phyloP scores from a whole-genome alignment of 768 basidiomycete species.

The Rhodocollybia butyracea region DNA sequence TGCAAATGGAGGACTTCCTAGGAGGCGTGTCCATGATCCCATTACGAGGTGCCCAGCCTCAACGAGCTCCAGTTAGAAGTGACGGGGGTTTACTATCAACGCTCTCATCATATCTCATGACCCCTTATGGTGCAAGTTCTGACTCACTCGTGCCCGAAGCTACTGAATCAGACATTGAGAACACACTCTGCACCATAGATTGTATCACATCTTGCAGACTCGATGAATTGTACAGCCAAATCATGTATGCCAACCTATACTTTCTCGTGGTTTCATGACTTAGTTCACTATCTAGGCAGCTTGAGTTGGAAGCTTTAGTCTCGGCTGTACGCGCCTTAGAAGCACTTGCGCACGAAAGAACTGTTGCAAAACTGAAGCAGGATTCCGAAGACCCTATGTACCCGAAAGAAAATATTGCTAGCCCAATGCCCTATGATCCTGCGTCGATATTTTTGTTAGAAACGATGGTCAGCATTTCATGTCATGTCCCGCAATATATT shows the following conservation, averaged over 20 bases:
- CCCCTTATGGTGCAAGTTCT: conserved; percentile 76
- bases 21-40: conserved; percentile 95
- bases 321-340: conserved; percentile 86
- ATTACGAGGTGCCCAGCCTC: conserved; percentile 69
- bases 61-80: conserved; percentile 55
- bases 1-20: conserved; percentile 98
- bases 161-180: conserved; percentile 91
- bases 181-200: conserved; percentile 91
- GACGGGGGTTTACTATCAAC: conserved; percentile 95
- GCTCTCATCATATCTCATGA: conserved; percentile 93
- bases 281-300: conserved; percentile 45
- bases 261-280: background rate
- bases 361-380: conserved; percentile 73
- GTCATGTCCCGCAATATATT: conserved; percentile 71
- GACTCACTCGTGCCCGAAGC: conserved; percentile 83
- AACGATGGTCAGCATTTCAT: conserved; percentile 88
- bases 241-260: conserved; percentile 59
- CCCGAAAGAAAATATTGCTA: conserved; percentile 39
- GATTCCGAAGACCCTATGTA: conserved; percentile 57
- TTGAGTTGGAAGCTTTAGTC: conserved; percentile 75
- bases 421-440: conserved; percentile 86
- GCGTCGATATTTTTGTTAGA: conserved; percentile 93
- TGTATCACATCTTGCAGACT: conserved; percentile 91
- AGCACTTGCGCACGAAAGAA: conserved; percentile 86
- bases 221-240: conserved; percentile 92